Evolutionary conservation across 768 basidiomycete genomes (phyloP).

Genomic region (Suillus luteus): DNA sequence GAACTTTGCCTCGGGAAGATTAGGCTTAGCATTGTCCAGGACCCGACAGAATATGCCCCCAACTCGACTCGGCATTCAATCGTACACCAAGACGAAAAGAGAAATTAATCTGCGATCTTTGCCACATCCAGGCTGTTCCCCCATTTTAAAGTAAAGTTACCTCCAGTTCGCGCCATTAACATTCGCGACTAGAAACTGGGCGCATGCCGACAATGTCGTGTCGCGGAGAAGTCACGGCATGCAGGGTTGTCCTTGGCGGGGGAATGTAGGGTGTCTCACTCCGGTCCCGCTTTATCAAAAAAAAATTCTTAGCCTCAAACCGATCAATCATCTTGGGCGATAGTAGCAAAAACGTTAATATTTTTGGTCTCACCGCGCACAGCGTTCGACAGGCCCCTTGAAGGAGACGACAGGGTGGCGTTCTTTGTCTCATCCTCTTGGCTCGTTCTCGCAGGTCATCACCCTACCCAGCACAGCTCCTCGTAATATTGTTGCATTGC

Average conservation of each 20-base stretch:
- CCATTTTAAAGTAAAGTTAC: neutral
- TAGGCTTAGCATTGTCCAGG: neutral
- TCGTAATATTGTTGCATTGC: neutral
- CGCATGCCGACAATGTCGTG: neutral
- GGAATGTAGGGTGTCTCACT: neutral
- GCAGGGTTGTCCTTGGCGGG: neutral
- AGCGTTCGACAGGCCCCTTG: neutral
- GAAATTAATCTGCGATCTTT: neutral
- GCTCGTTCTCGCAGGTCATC: neutral
- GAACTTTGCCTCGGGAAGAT: neutral
- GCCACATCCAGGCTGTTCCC: neutral
- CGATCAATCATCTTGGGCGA: neutral
- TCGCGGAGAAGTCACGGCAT: neutral
- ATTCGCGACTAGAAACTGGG: neutral
- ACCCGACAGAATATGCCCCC: neutral
- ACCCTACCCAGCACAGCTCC: neutral
- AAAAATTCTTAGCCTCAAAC: neutral
- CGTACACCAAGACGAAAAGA: neutral
- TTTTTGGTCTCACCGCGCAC: neutral
- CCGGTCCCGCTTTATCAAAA: constrained; percentile 4
- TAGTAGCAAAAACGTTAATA: neutral
- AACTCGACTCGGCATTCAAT: neutral
- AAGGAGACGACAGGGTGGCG: neutral
- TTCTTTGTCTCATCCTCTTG: neutral
- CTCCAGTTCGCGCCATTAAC: neutral